A percentile compares a stretch with the other conserved stretches of the same genome.
phyloP scores from a whole-genome alignment of 139 green algal genomes.

The Asterochloris sp. region DNA sequence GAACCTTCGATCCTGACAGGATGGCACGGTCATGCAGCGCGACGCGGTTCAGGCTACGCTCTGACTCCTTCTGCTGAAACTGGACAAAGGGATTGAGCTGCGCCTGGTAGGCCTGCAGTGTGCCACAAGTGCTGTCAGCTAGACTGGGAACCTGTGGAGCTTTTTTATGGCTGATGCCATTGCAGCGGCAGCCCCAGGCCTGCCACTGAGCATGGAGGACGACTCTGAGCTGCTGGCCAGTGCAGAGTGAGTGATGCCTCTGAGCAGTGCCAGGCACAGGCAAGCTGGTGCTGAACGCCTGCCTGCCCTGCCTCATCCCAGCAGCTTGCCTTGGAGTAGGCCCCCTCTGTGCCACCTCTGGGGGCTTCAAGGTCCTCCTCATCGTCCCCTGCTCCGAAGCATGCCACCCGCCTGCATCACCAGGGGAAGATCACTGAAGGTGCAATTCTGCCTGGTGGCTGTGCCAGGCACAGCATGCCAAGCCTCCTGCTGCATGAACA shows the following conservation, averaged over 20 bases:
- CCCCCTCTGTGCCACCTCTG: slow-evolving; percentile 8
- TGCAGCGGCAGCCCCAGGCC: too few relatives aligned
- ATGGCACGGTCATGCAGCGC: slow-evolving; percentile 16
- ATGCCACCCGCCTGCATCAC: neutral
- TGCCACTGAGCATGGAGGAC: neutral
- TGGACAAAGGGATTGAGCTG: slow-evolving; percentile 51
- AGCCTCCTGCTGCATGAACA: too few relatives aligned
- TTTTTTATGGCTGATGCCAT: too few relatives aligned
- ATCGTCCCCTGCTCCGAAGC: slow-evolving; percentile 3
- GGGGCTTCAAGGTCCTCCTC: neutral
- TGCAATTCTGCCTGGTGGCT: too few relatives aligned
- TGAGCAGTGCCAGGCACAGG: neutral
- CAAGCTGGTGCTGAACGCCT: neutral
- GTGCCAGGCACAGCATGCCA: too few relatives aligned
- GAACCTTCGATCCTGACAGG: slow-evolving; percentile 20
- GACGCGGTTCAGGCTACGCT: slow-evolving; percentile 29
- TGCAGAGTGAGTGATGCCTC: neutral
- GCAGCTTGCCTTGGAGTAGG: slow-evolving; percentile 6
- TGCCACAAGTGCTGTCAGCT: neutral
- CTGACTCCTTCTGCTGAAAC: slow-evolving; percentile 47
- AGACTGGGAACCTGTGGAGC: neutral
- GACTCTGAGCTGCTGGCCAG: neutral
- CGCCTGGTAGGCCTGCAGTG: slow-evolving; percentile 41
- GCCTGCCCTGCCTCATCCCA: too few relatives aligned
- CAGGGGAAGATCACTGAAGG: neutral